Evolutionary conservation across 768 basidiomycete species (phyloP).

Genomic region (Leccinum subgranulosum): DNA sequence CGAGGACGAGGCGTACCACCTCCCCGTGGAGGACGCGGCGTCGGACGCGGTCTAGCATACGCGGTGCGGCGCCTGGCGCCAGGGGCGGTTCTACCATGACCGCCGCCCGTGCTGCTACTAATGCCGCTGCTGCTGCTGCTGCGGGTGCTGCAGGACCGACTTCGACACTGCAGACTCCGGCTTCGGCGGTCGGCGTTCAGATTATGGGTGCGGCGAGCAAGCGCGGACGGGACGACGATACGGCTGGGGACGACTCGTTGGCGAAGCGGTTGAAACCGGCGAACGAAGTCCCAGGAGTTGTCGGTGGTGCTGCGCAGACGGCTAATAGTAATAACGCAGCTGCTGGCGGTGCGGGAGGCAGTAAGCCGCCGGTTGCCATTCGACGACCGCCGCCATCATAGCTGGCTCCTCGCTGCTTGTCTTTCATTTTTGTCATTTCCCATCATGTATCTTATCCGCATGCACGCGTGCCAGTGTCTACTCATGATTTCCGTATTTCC

Average conservation of each 20-base stretch:
- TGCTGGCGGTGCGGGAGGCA: conserved; percentile 10
- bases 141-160: background rate
- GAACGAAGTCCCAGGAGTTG: background rate
- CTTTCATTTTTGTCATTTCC: background rate
- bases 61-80: conserved; percentile 29
- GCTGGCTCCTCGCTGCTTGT: background rate
- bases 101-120: conserved; percentile 11
- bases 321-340: background rate
- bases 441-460: background rate
- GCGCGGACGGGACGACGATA: conserved; percentile 58
- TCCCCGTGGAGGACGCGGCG: conserved; percentile 31
- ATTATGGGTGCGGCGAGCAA: conserved; percentile 67
- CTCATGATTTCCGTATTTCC: background rate
- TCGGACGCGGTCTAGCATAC: conserved; percentile 28
- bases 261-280: conserved; percentile 67
- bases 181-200: conserved; percentile 40
- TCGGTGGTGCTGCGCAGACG: background rate
- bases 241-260: conserved; percentile 50
- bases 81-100: conserved; percentile 24
- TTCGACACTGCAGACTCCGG: background rate
- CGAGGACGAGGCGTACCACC: conserved; percentile 33
- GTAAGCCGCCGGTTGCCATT: conserved; percentile 34
- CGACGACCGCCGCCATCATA: conserved; percentile 30
- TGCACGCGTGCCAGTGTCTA: background rate
- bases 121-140: background rate